phyloP scores from a whole-genome alignment of 129 eudicot species.

The Chrysanthemum lavandulifolium region DNA sequence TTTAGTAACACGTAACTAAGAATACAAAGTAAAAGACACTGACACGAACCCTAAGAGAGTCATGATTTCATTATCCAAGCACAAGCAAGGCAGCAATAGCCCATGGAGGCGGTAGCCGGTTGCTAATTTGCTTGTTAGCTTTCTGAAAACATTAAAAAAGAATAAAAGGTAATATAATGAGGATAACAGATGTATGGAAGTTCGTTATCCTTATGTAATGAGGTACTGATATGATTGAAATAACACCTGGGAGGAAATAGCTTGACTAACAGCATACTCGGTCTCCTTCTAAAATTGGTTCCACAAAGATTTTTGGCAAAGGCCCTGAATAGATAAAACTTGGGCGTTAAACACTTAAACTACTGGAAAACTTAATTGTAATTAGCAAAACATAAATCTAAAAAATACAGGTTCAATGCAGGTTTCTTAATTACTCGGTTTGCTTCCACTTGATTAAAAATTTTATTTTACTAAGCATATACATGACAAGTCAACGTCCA shows the following conservation, averaged over 20 bases:
- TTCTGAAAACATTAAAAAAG: conserved; percentile 50
- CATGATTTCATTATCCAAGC: too few relatives aligned
- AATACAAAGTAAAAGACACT: too few relatives aligned
- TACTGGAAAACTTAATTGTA: too few relatives aligned
- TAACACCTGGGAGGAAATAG: conserved; percentile 63
- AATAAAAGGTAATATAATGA: too few relatives aligned
- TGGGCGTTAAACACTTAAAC: not conserved
- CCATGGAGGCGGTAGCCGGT: conserved; percentile 93
- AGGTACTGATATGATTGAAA: not conserved
- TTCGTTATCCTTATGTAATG: not conserved
- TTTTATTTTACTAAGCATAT: too few relatives aligned
- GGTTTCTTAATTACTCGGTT: too few relatives aligned
- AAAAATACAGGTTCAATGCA: too few relatives aligned
- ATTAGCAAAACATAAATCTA: too few relatives aligned
- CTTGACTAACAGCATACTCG: conserved; percentile 66
- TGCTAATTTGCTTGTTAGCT: conserved; percentile 63
- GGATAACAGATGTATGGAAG: not conserved
- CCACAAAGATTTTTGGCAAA: conserved; percentile 91
- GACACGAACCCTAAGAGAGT: too few relatives aligned
- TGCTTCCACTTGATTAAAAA: too few relatives aligned
- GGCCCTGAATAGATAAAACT: conserved; percentile 52
- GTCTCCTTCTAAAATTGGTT: conserved; percentile 60
- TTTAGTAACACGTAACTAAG: too few relatives aligned
- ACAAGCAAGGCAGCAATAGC: conserved; percentile 66
- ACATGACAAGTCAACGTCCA: too few relatives aligned